Percentiles rank a stretch among this genome's conserved stretches.
Evolutionary conservation across 805 yeast species (phyloP).

Genomic region (Metschnikowia kunwiensis): DNA sequence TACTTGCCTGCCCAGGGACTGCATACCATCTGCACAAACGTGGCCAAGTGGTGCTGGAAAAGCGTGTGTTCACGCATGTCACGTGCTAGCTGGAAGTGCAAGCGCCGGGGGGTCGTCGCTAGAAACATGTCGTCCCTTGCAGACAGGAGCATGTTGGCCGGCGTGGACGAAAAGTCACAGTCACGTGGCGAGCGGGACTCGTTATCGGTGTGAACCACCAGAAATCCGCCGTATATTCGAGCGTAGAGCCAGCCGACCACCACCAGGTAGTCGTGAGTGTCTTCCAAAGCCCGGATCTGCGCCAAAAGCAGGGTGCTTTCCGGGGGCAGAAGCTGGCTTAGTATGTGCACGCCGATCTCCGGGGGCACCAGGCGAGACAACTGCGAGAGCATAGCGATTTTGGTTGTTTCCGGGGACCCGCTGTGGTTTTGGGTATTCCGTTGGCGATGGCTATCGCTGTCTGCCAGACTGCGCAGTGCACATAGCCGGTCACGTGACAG

Average conservation of each 20-base stretch:
- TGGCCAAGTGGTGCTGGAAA: slow-evolving; percentile 11
- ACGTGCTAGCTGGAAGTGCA: slow-evolving; percentile 9
- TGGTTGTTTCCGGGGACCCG: too few species aligned
- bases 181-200: background rate
- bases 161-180: slow-evolving; percentile 12
- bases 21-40: slow-evolving; percentile 16
- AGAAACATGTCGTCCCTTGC: slow-evolving; percentile 8
- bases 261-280: background rate
- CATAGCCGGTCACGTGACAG: too few species aligned
- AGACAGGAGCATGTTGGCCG: slow-evolving; percentile 6
- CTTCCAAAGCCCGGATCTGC: background rate
- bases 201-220: slow-evolving; percentile 11
- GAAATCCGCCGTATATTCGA: slow-evolving; percentile 8
- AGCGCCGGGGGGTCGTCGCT: slow-evolving; percentile 6
- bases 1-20: slow-evolving; percentile 6
- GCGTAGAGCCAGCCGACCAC: slow-evolving; percentile 10
- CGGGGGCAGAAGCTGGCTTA: slow-evolving; percentile 11
- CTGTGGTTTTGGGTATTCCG: too few species aligned
- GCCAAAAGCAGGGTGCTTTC: slow-evolving; percentile 3
- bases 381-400: slow-evolving; percentile 6
- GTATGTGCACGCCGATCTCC: slow-evolving; percentile 13
- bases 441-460: too few species aligned
- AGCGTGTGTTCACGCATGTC: slow-evolving; percentile 15
- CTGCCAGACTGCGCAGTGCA: too few species aligned
- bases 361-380: slow-evolving; percentile 10